Conservation (phyloP, 2,329 filamentous ascomycete genomes). For the Venturia aucupariae region DNA sequence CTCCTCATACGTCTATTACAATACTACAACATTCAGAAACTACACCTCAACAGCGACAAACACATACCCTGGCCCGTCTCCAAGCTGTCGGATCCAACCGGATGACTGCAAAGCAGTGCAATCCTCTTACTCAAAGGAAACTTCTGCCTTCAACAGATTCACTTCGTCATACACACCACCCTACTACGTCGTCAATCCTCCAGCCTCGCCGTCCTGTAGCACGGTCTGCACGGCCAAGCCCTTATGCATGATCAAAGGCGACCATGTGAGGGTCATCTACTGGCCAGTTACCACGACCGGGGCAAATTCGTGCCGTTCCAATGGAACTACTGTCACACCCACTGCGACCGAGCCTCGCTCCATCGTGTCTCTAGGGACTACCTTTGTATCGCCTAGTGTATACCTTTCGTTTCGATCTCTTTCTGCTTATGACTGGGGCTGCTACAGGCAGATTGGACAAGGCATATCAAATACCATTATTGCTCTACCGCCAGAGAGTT, state of each 20-base stretch:
- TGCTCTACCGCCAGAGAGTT: background rate
- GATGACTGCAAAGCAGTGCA: slow-evolving; percentile 6
- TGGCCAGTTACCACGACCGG: slow-evolving; percentile 8
- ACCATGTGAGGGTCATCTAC: slow-evolving; percentile 8
- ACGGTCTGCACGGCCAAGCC: background rate
- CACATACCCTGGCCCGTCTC: background rate
- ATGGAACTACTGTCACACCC: background rate
- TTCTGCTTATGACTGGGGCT: slow-evolving; percentile 7
- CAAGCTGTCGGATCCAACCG: background rate
- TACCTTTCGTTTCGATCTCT: slow-evolving; percentile 5
- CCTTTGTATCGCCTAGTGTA: slow-evolving; percentile 3
- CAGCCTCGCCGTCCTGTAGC: background rate
- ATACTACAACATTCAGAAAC: background rate
- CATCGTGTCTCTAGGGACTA: background rate
- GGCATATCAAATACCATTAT: slow-evolving; percentile 10
- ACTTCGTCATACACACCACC: background rate
- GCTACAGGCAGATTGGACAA: background rate
- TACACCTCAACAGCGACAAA: background rate
- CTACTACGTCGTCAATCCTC: background rate
- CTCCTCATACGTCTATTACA: slow-evolving; percentile 1
- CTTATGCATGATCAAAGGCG: background rate
- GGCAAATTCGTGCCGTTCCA: background rate
- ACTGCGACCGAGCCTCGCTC: background rate
- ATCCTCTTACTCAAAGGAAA: background rate
- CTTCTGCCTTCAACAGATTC: background rate